Conservation (phyloP, 306 rosid genomes). For the Echinosophora koreensis region DNA sequence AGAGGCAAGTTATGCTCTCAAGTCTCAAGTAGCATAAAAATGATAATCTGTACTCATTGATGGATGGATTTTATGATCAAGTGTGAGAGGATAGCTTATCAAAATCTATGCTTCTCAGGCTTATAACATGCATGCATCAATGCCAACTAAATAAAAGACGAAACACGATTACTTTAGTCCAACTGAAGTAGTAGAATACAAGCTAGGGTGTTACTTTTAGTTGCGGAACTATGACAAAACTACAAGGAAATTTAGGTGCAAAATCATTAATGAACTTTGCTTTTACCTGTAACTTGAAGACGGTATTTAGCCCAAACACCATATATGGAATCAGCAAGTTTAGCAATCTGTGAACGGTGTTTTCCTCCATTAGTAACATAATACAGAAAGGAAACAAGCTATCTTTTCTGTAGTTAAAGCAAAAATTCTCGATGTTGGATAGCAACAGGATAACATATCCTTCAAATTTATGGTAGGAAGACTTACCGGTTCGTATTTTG, state of each 20-base stretch:
- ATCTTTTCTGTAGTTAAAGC: slow-evolving; percentile 21
- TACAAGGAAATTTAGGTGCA: slow-evolving; percentile 10
- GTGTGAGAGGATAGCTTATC: slow-evolving; percentile 8
- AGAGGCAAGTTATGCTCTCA: slow-evolving; percentile 23
- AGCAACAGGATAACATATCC: slow-evolving; percentile 39
- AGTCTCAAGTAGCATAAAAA: too few species aligned
- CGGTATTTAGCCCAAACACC: slow-evolving; percentile 90
- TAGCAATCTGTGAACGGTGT: slow-evolving; percentile 63
- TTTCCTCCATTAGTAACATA: slow-evolving; percentile 33
- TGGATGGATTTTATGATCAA: slow-evolving; percentile 27
- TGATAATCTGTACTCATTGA: slow-evolving; percentile 8
- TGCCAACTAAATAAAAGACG: slow-evolving; percentile 19
- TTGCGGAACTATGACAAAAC: slow-evolving; percentile 17
- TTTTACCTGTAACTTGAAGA: slow-evolving; percentile 82
- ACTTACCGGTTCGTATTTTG: slow-evolving; percentile 86
- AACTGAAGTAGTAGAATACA: not conserved
- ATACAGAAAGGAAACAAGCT: slow-evolving; percentile 31
- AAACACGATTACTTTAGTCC: not conserved
- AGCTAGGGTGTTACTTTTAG: slow-evolving; percentile 1
- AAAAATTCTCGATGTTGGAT: slow-evolving; percentile 19
- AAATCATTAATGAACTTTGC: slow-evolving; percentile 1
- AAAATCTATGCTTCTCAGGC: not conserved
- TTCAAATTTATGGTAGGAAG: slow-evolving; percentile 28
- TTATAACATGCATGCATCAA: not conserved
- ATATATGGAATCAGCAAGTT: slow-evolving; percentile 74